Evolutionary conservation across 306 rosid genomes (phyloP).

Genomic region (Pueraria montana): DNA sequence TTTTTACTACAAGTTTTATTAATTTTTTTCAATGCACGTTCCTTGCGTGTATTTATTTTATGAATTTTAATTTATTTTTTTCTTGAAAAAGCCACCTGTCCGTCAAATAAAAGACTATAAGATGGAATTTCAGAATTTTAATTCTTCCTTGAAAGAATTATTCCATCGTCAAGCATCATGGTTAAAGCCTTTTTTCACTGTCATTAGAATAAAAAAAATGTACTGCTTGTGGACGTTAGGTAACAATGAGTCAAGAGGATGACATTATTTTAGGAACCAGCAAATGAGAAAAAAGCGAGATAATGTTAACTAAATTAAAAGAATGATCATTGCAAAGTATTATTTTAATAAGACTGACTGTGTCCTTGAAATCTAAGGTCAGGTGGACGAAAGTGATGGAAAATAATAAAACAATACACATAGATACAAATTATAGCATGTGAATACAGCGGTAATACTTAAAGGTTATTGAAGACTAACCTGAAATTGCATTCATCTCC

Average conservation of each 20-base stretch:
- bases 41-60: neutral
- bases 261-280: neutral
- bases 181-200: neutral
- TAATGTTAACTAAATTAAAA: no score
- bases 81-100: neutral
- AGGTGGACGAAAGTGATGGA: no score
- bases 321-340: no score
- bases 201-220: neutral
- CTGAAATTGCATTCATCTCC: no score
- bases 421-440: no score
- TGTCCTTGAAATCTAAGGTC: no score
- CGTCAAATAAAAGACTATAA: neutral
- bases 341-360: no score
- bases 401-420: no score
- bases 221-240: neutral
- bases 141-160: neutral
- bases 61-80: neutral
- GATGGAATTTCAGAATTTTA: neutral
- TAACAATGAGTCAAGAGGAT: neutral
- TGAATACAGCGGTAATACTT: no score
- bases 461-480: no score
- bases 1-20: neutral
- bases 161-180: neutral
- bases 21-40: constrained; percentile 3
- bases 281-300: neutral